phyloP scores from a whole-genome alignment of 1,139 yeast genomes.

The Candida buenavistaensis region DNA sequence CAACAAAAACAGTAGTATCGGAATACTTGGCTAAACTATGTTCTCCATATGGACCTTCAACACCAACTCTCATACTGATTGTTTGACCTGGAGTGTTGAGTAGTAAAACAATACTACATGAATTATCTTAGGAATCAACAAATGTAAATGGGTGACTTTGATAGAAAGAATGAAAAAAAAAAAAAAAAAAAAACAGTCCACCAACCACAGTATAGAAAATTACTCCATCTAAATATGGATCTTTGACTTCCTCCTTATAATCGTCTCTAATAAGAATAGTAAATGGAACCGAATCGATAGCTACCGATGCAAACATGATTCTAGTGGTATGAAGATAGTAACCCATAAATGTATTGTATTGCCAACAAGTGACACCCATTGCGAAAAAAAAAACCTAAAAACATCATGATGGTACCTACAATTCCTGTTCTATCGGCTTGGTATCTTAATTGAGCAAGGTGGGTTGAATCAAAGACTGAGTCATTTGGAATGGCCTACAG shows the following conservation, averaged over 20 bases:
- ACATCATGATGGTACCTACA: conserved; percentile 29
- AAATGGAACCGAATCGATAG: conserved; percentile 43
- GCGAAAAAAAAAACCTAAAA: conserved; percentile 38
- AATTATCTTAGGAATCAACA: conserved; percentile 23
- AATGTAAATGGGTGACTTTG: conserved; percentile 47
- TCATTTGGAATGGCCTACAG: conserved; percentile 22
- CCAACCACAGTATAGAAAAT: conserved; percentile 32
- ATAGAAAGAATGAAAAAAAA: conserved; percentile 38
- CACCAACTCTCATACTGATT: conserved; percentile 29
- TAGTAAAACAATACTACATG: conserved; percentile 28
- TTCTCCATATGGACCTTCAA: conserved; percentile 46
- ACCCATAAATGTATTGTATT: conserved; percentile 34
- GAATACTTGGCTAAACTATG: conserved; percentile 28
- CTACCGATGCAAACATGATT: conserved; percentile 25
- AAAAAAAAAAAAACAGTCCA: conserved; percentile 43
- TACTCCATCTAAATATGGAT: conserved; percentile 31
- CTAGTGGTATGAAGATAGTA: conserved; percentile 43
- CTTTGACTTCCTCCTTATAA: conserved; percentile 18
- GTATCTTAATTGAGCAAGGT: conserved; percentile 25
- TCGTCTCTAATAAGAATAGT: conserved; percentile 19
- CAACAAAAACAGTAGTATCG: conserved; percentile 37
- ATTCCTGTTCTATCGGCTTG: conserved; percentile 36
- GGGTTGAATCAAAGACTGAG: conserved; percentile 21
- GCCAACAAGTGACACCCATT: conserved; percentile 45
- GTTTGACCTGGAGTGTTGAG: conserved; percentile 26